Evolutionary conservation across 768 basidiomycete species (phyloP).

Genomic region (Calocybe cyanea): DNA sequence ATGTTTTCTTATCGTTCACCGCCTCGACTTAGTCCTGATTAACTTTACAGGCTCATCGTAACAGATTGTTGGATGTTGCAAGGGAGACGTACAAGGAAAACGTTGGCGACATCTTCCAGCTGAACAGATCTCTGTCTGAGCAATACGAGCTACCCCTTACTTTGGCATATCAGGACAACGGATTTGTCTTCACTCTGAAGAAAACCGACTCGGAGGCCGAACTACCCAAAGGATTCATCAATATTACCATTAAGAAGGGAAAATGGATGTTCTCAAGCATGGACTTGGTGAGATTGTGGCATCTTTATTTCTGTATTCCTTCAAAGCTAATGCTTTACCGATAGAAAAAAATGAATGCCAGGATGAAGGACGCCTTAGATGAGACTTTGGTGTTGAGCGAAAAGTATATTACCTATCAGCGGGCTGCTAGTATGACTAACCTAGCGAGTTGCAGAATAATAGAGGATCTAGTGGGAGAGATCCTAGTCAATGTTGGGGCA

Average conservation of each 20-base stretch:
- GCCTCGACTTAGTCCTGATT: background rate
- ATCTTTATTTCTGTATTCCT: background rate
- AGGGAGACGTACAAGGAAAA: slow-evolving; percentile 95
- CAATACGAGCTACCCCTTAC: slow-evolving; percentile 62
- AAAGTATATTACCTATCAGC: slow-evolving; percentile 39
- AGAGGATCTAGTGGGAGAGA: slow-evolving; percentile 66
- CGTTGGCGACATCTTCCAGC: slow-evolving; percentile 77
- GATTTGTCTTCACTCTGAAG: slow-evolving; percentile 71
- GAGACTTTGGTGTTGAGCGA: slow-evolving; percentile 87
- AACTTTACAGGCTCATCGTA: slow-evolving; percentile 58
- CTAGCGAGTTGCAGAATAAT: slow-evolving; percentile 54
- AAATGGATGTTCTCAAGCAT: slow-evolving; percentile 76
- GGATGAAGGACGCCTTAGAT: slow-evolving; percentile 89
- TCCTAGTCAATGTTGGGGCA: slow-evolving; percentile 69
- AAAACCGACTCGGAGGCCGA: slow-evolving; percentile 62
- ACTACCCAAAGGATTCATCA: slow-evolving; percentile 70
- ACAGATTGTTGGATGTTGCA: slow-evolving; percentile 88
- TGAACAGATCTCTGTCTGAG: slow-evolving; percentile 57
- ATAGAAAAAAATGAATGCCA: slow-evolving; percentile 83
- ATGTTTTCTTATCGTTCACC: background rate
- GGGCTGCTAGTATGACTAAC: background rate
- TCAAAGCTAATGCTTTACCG: background rate
- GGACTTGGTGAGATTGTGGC: slow-evolving; percentile 58
- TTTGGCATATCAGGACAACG: slow-evolving; percentile 66
- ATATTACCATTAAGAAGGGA: slow-evolving; percentile 60